Percentiles rank a stretch among this genome's conserved stretches.
Conservation (phyloP, 2,329 filamentous ascomycete genomes). For the Raffaelea deltoideospora region DNA sequence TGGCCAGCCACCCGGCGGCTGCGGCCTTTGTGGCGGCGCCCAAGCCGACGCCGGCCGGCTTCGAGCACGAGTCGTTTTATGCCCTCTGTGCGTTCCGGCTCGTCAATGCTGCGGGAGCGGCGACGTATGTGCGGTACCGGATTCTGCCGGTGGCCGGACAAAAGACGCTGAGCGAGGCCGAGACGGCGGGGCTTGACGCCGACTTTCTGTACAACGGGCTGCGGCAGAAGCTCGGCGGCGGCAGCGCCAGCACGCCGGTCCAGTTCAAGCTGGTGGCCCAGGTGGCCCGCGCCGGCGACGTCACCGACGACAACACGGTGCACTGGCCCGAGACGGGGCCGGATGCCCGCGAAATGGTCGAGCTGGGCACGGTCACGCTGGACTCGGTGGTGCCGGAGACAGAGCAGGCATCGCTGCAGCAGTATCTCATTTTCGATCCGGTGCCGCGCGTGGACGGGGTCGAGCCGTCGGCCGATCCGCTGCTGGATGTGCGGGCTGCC, state of each 20-base stretch:
- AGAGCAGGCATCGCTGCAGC: conserved; percentile 27
- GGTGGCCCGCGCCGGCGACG: conserved; percentile 18
- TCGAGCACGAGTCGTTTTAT: conserved; percentile 31
- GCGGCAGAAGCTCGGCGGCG: conserved; percentile 17
- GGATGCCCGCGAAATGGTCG: conserved; percentile 30
- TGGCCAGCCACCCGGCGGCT: conserved; percentile 29
- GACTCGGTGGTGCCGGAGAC: conserved; percentile 20
- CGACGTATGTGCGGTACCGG: conserved; percentile 31
- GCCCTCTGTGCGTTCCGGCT: conserved; percentile 34
- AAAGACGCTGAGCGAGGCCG: conserved; percentile 21
- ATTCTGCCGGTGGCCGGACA: conserved; percentile 29
- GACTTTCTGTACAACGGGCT: conserved; percentile 36
- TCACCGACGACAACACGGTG: conserved; percentile 13
- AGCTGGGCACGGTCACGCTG: conserved; percentile 32
- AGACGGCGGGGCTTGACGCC: conserved; percentile 19
- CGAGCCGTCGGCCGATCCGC: conserved; percentile 35
- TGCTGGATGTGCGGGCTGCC: conserved; percentile 38
- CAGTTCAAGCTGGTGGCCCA: conserved; percentile 33
- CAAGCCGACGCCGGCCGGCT: conserved; percentile 33
- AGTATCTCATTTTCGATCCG: conserved; percentile 41
- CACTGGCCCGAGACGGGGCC: conserved; percentile 41
- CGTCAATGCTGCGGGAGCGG: conserved; percentile 21
- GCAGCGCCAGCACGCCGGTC: conserved; percentile 13
- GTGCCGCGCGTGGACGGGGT: conserved; percentile 40
- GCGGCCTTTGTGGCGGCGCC: conserved; percentile 29